Base-by-base conservation (phyloP, 2,329 filamentous ascomycete species). In the Aspergillus phoenicis region DNA sequence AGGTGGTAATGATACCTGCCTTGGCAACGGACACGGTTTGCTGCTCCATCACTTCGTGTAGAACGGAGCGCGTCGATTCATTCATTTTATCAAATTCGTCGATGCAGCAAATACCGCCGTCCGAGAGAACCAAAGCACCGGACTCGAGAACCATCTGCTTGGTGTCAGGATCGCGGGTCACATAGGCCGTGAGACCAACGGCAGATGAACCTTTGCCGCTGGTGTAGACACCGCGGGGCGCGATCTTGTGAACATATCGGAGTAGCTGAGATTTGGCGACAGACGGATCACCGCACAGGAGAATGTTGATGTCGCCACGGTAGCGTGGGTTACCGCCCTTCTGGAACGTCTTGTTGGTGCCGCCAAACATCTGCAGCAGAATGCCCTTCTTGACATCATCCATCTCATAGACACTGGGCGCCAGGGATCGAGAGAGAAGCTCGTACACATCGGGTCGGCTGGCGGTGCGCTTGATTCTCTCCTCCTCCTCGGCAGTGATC, bases 361-460 rank as follows among this genome's bases (percentile, higher is more conserved):
- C 95, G 39, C 95, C 94, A 74, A 99, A 99, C 43, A 99, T 86
- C 73, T 99, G 95, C 4, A 99, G 87, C 10, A 99, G 83, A 63
- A 99, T 97, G 10, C 95, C 95, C 80, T 99, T 99, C 83, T 99
- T 99, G 52, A 98, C 93, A 71, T 99, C 95, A 68, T 99, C 95
- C 88, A 96, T 91, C 78, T 99, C 95, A 80, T 96, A 97, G 71
- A 99, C 90, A 62, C 93, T 97, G 13, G 95, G 95, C 2, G 95
- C 95, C 28, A 99, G 82, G 1, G 94, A 98, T 39, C 94, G 87
- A 17, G 95, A 86, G 4, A 99, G 86, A 24, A 99, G 85, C 22
- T 99, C 93, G 75, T 99, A 99, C 57, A 99, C 88, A 75, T 99
- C 95, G 1, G 89, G 83, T 57, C 95, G 87, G 33, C 86, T 84